These are phyloP conservation scores for Lodderomyces pseudojiufengensis DNA, from an alignment of 1,139 yeast genomes.

Conservation along the genomic window DNA sequence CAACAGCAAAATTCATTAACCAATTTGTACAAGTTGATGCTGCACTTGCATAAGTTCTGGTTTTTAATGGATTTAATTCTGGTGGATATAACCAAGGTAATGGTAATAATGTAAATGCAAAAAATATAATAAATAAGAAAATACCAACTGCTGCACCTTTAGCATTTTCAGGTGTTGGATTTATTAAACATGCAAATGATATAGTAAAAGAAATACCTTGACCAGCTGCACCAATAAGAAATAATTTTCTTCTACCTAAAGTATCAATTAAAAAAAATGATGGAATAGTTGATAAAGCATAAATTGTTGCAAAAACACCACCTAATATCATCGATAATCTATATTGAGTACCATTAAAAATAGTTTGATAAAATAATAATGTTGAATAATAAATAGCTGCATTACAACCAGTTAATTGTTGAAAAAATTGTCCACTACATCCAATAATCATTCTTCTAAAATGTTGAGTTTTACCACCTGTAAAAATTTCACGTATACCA, in stretches of 20 bases:
- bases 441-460: constrained; percentile 57
- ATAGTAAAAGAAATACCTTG: constrained; percentile 40
- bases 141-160: constrained; percentile 52
- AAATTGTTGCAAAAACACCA: constrained; percentile 61
- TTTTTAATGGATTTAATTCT: constrained; percentile 58
- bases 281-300: constrained; percentile 59
- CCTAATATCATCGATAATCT: constrained; percentile 55
- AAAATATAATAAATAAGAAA: constrained; percentile 50
- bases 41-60: constrained; percentile 56
- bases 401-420: constrained; percentile 61
- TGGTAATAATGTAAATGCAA: constrained; percentile 55
- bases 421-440: constrained; percentile 54
- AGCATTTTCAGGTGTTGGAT: constrained; percentile 28
- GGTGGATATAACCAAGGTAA: constrained; percentile 61
- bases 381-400: constrained; percentile 68
- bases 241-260: constrained; percentile 61
- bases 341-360: constrained; percentile 37
- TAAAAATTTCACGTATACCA: constrained; percentile 47
- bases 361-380: constrained; percentile 54
- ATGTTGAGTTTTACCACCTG: constrained; percentile 57
- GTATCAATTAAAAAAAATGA: constrained; percentile 62
- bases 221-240: constrained; percentile 48
- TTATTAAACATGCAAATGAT: constrained; percentile 40
- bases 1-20: constrained; percentile 45
- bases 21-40: constrained; percentile 47